Conservation (phyloP, 2,329 filamentous ascomycete species). For the Diaporthe sp. region DNA sequence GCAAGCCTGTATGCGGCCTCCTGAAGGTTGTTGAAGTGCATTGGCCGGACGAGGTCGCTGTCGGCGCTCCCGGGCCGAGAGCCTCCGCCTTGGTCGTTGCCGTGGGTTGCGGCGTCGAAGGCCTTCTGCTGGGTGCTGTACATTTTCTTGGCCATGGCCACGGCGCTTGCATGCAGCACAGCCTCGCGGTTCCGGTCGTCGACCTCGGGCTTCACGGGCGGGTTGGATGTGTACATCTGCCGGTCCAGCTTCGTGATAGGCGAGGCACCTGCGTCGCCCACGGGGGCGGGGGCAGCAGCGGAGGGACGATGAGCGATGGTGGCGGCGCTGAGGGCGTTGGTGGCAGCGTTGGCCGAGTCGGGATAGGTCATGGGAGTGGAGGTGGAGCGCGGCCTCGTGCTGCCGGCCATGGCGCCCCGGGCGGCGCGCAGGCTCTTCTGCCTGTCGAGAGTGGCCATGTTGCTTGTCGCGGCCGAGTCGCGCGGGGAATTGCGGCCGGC, state of each 20-base stretch:
- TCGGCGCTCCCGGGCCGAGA: constrained; percentile 43
- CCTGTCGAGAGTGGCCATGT: constrained; percentile 59
- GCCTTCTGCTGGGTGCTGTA: constrained; percentile 78
- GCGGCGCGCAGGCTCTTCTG: constrained; percentile 81
- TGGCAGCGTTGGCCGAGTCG: constrained; percentile 70
- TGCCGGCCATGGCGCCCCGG: constrained; percentile 78
- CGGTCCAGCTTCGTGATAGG: constrained; percentile 77
- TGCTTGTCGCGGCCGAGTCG: constrained; percentile 55
- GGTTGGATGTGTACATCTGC: constrained; percentile 83
- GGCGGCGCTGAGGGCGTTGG: constrained; percentile 81
- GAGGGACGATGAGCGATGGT: constrained; percentile 73
- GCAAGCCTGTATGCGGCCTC: constrained; percentile 90
- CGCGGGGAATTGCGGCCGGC: constrained; percentile 47
- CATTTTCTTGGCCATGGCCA: constrained; percentile 92
- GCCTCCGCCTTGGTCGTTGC: constrained; percentile 50
- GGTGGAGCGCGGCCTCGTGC: constrained; percentile 70
- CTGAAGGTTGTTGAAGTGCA: constrained; percentile 77
- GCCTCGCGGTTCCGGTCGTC: constrained; percentile 82
- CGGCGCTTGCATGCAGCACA: constrained; percentile 82
- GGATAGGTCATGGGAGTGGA: constrained; percentile 70
- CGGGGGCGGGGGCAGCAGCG: constrained; percentile 57
- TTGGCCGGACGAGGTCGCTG: constrained; percentile 60
- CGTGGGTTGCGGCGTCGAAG: constrained; percentile 64
- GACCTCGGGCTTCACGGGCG: constrained; percentile 78
- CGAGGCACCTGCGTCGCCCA: constrained; percentile 75